Evolutionary conservation across 768 basidiomycete genomes (phyloP).

Genomic region (Phlegmacium glaucopus): DNA sequence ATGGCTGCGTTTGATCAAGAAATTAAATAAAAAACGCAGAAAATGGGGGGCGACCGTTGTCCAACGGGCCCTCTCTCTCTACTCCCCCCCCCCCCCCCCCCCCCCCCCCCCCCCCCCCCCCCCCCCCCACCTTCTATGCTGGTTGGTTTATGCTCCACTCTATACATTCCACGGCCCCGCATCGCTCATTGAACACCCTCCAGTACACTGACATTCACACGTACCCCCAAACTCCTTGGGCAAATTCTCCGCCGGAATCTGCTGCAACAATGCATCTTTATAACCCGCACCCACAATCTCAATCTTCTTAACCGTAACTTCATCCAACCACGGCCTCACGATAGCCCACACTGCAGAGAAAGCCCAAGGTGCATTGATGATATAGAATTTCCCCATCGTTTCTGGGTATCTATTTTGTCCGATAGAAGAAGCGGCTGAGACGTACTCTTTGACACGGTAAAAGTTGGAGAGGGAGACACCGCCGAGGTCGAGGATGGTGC

Average conservation of each 20-base stretch:
- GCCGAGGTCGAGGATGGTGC: conserved; percentile 93
- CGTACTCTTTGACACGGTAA: conserved; percentile 91
- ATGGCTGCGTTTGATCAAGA: no score
- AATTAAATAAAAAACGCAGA: no score
- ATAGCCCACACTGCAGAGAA: conserved; percentile 87
- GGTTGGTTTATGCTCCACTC: background rate
- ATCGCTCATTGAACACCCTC: conserved; percentile 85
- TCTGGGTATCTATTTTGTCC: conserved; percentile 93
- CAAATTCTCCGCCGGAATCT: conserved; percentile 82
- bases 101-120: no score
- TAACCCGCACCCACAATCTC: conserved; percentile 79
- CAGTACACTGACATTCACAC: conserved; percentile 58
- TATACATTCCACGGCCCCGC: conserved; percentile 85
- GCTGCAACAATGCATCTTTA: conserved; percentile 70
- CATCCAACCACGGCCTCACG: conserved; percentile 93
- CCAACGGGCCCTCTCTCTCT: no score
- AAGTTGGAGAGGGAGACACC: conserved; percentile 72
- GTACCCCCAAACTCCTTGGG: conserved; percentile 83
- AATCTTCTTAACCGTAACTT: conserved; percentile 94
- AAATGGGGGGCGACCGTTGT: no score
- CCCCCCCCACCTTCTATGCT: no score
- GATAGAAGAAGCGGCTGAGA: conserved; percentile 68
- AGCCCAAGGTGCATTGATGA: conserved; percentile 95
- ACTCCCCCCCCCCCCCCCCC: no score
- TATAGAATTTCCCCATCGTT: conserved; percentile 97